These are phyloP conservation scores for Cerioporus squamosus DNA, from an alignment of 1,284 basidiomycete species.

Conservation along the genomic window DNA sequence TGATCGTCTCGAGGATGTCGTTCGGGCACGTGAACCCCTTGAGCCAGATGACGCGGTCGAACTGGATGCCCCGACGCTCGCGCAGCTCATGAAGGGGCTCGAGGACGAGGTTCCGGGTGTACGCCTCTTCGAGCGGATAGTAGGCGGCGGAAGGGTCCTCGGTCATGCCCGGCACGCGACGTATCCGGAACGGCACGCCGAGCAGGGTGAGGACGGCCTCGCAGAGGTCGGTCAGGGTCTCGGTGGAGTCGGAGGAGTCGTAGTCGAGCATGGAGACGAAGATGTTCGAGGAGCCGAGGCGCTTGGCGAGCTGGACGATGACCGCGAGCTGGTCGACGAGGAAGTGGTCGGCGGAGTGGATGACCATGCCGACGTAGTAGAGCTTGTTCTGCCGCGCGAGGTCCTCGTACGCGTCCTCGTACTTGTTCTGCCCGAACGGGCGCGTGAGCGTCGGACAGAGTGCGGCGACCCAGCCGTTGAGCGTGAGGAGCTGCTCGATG, in stretches of 20 bases:
- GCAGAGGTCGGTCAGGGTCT: conserved; percentile 89
- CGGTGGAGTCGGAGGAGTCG: conserved; percentile 89
- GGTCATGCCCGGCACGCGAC: conserved; percentile 88
- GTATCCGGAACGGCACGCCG: conserved; percentile 89
- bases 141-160: conserved; percentile 84
- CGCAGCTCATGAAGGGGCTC: conserved; percentile 89
- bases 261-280: conserved; percentile 98
- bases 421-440: conserved; percentile 88
- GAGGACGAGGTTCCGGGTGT: conserved; percentile 88
- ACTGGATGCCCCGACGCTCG: conserved; percentile 76
- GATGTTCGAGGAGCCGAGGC: conserved; percentile 84
- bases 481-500: conserved; percentile 87
- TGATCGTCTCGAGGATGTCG: conserved; percentile 92
- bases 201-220: conserved; percentile 91
- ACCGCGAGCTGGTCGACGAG: conserved; percentile 95
- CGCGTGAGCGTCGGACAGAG: conserved; percentile 89
- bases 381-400: conserved; percentile 80
- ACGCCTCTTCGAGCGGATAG: conserved; percentile 92
- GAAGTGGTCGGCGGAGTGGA: conserved; percentile 97
- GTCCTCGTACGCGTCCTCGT: conserved; percentile 86
- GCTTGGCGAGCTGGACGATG: conserved; percentile 90
- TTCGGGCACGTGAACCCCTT: conserved; percentile 98
- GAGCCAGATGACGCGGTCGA: conserved; percentile 91
- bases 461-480: conserved; percentile 98
- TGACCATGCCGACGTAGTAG: conserved; percentile 91